A percentile compares a stretch with the other conserved stretches of the same genome.
phyloP scores from a whole-genome alignment of 139 green algal species.

The Micromonas commoda region DNA sequence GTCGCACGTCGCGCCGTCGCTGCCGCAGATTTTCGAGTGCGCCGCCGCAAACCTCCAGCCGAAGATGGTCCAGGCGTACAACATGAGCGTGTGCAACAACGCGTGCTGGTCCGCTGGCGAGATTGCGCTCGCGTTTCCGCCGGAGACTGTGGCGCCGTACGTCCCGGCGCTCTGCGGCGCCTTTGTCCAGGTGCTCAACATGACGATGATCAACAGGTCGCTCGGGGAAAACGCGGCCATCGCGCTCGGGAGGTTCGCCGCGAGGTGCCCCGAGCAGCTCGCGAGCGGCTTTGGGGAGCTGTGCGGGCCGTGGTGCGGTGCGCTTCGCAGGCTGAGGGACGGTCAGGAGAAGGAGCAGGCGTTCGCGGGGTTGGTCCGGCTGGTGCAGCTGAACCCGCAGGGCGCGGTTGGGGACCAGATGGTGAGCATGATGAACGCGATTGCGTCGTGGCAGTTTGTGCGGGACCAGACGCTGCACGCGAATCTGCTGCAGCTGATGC shows the following conservation, averaged over 20 bases:
- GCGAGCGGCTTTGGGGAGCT: conserved; percentile 73
- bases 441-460: conserved; percentile 62
- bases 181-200: conserved; percentile 56
- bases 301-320: conserved; percentile 64
- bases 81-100: conserved; percentile 83
- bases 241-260: conserved; percentile 71
- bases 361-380: conserved; percentile 67
- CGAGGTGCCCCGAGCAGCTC: conserved; percentile 57
- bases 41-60: conserved; percentile 32
- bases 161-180: conserved; percentile 47
- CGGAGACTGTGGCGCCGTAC: conserved; percentile 50
- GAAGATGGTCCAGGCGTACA: conserved; percentile 35
- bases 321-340: conserved; percentile 74
- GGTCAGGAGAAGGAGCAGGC: conserved; percentile 91
- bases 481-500: conserved; percentile 53
- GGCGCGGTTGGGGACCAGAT: conserved; percentile 45
- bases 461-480: conserved; percentile 47
- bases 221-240: conserved; percentile 90
- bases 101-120: conserved; percentile 87
- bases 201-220: conserved; percentile 51
- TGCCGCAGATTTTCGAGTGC: conserved; percentile 44
- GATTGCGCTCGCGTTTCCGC: conserved; percentile 51
- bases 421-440: conserved; percentile 48
- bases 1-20: conserved; percentile 45
- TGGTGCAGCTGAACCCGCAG: conserved; percentile 65